Conservation (phyloP, 768 basidiomycete species). For the Agaricus subrufescens region DNA sequence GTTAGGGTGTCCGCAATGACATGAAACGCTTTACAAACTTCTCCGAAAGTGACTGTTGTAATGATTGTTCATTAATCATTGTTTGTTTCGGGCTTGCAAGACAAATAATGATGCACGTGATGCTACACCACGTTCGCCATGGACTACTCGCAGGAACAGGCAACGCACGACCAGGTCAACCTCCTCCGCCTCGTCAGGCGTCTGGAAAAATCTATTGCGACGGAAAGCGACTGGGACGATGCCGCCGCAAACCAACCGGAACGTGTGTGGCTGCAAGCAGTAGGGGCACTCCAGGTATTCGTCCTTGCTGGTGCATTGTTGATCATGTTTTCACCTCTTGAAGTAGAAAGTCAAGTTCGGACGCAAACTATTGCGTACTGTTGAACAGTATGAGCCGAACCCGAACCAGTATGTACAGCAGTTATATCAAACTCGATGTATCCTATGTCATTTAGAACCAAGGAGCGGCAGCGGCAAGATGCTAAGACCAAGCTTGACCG, state of each 20-base stretch:
- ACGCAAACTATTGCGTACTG: constrained; percentile 8
- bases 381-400: constrained; percentile 3
- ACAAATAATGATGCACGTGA: too few relatives aligned
- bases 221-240: constrained; percentile 4
- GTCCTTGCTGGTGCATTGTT: not conserved
- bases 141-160: constrained; percentile 5
- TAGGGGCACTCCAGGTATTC: constrained; percentile 10
- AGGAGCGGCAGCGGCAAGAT: constrained; percentile 39
- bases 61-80: too few relatives aligned
- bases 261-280: constrained; percentile 6
- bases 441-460: constrained; percentile 26
- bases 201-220: constrained; percentile 8
- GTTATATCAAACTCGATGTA: not conserved
- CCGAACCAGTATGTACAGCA: not conserved
- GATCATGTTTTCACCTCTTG: not conserved
- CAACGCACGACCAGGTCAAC: constrained; percentile 12
- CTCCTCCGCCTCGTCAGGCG: constrained; percentile 11
- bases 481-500: constrained; percentile 47
- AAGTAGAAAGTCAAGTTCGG: constrained; percentile 13
- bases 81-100: too few relatives aligned
- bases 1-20: too few relatives aligned
- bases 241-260: not conserved
- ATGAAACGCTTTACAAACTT: too few relatives aligned
- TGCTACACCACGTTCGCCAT: not conserved
- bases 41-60: too few relatives aligned